Percentiles rank a stretch among this genome's conserved stretches.
Evolutionary conservation across 768 basidiomycete genomes (phyloP).

Genomic region (Lactarius tabidus): DNA sequence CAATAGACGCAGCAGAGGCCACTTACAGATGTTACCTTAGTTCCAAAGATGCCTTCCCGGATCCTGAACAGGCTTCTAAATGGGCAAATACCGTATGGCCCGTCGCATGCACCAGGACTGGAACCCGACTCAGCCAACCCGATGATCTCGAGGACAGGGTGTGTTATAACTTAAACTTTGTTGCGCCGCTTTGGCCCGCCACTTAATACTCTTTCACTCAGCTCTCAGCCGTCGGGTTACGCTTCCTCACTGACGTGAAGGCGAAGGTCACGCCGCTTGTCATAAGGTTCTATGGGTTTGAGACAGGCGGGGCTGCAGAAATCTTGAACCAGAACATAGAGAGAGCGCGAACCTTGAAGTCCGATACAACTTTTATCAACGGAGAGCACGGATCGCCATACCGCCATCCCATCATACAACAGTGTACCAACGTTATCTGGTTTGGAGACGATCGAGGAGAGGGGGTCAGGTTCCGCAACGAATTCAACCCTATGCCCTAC

Average conservation of each 20-base stretch:
- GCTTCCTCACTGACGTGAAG: constrained; percentile 5
- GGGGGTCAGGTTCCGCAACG: neutral
- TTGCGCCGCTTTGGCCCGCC: neutral
- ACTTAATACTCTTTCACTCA: neutral
- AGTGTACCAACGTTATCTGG: constrained; percentile 7
- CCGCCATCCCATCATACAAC: constrained; percentile 9
- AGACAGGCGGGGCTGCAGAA: neutral
- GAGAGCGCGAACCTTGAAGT: constrained; percentile 3
- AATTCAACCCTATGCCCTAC: constrained; percentile 13
- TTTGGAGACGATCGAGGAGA: neutral
- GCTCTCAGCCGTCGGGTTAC: neutral
- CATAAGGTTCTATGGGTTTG: neutral
- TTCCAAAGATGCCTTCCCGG: constrained; percentile 7
- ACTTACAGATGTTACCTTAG: constrained; percentile 11
- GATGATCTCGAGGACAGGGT: constrained; percentile 6
- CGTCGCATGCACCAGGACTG: constrained; percentile 7
- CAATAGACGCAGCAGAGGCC: neutral
- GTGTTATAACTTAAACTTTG: neutral
- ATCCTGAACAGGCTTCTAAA: neutral
- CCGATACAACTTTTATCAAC: constrained; percentile 5
- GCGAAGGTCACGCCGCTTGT: constrained; percentile 7
- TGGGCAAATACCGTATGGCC: constrained; percentile 13
- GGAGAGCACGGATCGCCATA: neutral
- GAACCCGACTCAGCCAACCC: neutral
- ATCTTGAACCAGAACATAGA: neutral